phyloP scores from a whole-genome alignment of 1,284 basidiomycete species.

The Ustilago vetiveriae region DNA sequence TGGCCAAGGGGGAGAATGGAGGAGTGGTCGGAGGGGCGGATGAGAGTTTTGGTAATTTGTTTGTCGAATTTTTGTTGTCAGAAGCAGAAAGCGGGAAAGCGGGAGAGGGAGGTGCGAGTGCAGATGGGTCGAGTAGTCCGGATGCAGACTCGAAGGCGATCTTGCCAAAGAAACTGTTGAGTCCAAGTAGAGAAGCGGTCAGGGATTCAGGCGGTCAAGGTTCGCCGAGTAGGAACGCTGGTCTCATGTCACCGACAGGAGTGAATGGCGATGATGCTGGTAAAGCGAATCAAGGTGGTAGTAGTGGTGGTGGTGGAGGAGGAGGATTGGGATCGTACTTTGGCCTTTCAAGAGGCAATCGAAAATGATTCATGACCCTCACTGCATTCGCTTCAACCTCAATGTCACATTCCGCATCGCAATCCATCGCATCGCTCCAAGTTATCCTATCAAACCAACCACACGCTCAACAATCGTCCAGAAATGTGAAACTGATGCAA shows the following conservation, averaged over 20 bases:
- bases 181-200: slow-evolving; percentile 2
- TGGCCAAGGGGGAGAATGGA: not conserved
- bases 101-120: not conserved
- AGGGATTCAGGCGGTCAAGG: no score
- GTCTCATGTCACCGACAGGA: not conserved
- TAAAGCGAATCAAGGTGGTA: not conserved
- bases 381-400: not conserved
- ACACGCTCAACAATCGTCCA: no score
- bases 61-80: slow-evolving; percentile 64
- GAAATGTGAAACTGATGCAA: no score
- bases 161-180: slow-evolving; percentile 5
- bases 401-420: not conserved
- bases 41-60: slow-evolving; percentile 63
- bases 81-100: slow-evolving; percentile 55
- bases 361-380: not conserved
- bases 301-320: slow-evolving; percentile 12
- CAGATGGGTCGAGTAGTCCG: not conserved
- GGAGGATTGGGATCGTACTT: slow-evolving; percentile 37
- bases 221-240: slow-evolving; percentile 10
- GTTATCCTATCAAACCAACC: no score
- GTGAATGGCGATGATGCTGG: slow-evolving; percentile 2
- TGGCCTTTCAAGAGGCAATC: slow-evolving; percentile 14
- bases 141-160: no score
- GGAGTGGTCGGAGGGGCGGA: slow-evolving; percentile 24
- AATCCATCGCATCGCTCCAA: no score